phyloP scores from a whole-genome alignment of 1,284 basidiomycete species.

The Ceratobasidium sp. region DNA sequence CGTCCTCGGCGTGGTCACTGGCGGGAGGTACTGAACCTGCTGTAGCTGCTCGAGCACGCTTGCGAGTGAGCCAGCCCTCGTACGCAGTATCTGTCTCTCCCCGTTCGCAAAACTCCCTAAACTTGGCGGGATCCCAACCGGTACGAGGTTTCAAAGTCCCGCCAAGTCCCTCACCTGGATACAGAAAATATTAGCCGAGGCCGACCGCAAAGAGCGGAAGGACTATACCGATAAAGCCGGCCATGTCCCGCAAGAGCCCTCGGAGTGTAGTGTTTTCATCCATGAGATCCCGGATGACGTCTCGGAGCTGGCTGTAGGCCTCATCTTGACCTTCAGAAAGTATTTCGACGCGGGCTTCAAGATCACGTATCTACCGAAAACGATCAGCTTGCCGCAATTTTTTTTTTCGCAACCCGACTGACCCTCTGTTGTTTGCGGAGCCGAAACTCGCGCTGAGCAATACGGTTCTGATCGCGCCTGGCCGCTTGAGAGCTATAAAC shows the following conservation, averaged over 20 bases:
- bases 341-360: constrained; percentile 91
- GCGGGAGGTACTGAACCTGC: constrained; percentile 45
- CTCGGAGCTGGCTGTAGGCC: constrained; percentile 82
- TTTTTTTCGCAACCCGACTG: constrained; percentile 50
- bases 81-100: constrained; percentile 92
- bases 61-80: constrained; percentile 78
- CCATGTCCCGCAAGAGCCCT: constrained; percentile 78
- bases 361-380: constrained; percentile 82
- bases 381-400: constrained; percentile 8
- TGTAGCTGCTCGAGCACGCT: constrained; percentile 58
- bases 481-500: constrained; percentile 82
- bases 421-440: constrained; percentile 89
- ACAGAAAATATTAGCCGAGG: neutral
- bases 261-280: constrained; percentile 88
- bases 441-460: constrained; percentile 93
- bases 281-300: constrained; percentile 89
- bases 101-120: constrained; percentile 83
- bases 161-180: constrained; percentile 76
- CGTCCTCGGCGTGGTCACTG: constrained; percentile 47
- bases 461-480: constrained; percentile 89
- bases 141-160: constrained; percentile 78
- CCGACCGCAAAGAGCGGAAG: neutral
- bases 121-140: constrained; percentile 81
- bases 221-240: constrained; percentile 73
- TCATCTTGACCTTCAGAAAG: constrained; percentile 91